Conservation (phyloP, 78 protist genomes). For the Chrysochromulina parva region DNA sequence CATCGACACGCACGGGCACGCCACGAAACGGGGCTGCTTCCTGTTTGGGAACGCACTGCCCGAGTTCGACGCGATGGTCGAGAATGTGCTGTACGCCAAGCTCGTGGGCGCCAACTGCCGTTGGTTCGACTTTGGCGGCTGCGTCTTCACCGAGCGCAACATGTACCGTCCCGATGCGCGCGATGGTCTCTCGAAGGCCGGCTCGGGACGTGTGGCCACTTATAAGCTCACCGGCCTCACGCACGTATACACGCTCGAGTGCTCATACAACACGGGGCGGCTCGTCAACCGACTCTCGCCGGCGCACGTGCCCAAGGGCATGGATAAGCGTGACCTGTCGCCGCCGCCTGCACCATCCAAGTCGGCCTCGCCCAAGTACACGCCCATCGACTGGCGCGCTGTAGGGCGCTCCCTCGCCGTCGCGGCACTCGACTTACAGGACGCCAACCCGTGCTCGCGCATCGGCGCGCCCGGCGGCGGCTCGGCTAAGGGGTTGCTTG, state of each 20-base stretch:
- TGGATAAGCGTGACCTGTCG: not conserved
- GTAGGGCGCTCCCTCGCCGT: not conserved
- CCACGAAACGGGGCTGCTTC: conserved; percentile 25
- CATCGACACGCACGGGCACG: conserved; percentile 29
- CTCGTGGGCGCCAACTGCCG: conserved; percentile 29
- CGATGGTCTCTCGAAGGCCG: too few species aligned
- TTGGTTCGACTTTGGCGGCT: conserved; percentile 37
- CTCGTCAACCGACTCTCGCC: not conserved
- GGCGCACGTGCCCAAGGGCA: not conserved
- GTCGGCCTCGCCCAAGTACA: not conserved
- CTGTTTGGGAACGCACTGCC: conserved; percentile 19
- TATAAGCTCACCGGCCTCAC: too few species aligned
- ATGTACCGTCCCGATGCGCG: too few species aligned
- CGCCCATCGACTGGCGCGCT: not conserved
- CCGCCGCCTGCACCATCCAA: not conserved
- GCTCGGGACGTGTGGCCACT: too few species aligned
- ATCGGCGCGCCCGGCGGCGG: too few species aligned
- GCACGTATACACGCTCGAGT: conserved; percentile 46
- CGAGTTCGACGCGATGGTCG: not conserved
- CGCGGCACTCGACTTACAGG: not conserved
- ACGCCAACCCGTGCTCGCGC: not conserved
- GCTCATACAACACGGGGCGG: not conserved
- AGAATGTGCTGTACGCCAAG: conserved; percentile 8
- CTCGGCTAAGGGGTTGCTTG: too few species aligned
- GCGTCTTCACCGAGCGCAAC: not conserved